These are phyloP conservation scores for Cyclotella sp. DNA, from an alignment of 108 stramenopile species.

Conservation along the genomic window DNA sequence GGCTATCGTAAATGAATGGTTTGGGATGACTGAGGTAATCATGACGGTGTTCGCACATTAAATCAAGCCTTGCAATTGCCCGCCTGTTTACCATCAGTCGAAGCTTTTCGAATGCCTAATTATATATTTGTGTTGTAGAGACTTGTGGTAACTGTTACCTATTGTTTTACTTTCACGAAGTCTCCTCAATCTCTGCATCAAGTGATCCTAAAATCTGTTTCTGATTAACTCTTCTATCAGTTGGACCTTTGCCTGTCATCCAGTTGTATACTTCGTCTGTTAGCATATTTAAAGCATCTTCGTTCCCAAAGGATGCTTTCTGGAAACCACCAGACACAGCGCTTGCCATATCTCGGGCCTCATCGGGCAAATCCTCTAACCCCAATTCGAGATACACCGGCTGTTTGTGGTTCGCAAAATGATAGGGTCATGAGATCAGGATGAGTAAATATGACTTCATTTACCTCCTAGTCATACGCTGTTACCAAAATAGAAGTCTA, in stretches of 20 bases:
- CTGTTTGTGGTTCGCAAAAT: constrained; percentile 10
- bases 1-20: constrained; percentile 49
- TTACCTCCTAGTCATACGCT: too few relatives aligned
- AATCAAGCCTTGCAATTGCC: neutral
- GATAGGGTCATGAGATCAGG: neutral
- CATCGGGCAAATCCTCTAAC: constrained; percentile 66
- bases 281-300: constrained; percentile 56
- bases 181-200: constrained; percentile 40
- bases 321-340: constrained; percentile 75
- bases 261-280: constrained; percentile 75
- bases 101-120: too few relatives aligned
- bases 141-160: too few relatives aligned
- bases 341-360: constrained; percentile 71
- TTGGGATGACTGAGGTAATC: neutral
- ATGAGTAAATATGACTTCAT: neutral
- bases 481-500: too few relatives aligned
- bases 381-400: constrained; percentile 77
- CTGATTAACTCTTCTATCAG: neutral
- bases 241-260: constrained; percentile 67
- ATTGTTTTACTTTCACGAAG: too few relatives aligned
- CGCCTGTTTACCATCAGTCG: too few relatives aligned
- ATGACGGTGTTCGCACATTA: neutral
- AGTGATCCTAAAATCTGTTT: constrained; percentile 35
- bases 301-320: constrained; percentile 80
- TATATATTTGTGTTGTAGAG: too few relatives aligned